Base-by-base conservation (phyloP, 495 filamentous ascomycete genomes). In the Penicillium longicatenatum region DNA sequence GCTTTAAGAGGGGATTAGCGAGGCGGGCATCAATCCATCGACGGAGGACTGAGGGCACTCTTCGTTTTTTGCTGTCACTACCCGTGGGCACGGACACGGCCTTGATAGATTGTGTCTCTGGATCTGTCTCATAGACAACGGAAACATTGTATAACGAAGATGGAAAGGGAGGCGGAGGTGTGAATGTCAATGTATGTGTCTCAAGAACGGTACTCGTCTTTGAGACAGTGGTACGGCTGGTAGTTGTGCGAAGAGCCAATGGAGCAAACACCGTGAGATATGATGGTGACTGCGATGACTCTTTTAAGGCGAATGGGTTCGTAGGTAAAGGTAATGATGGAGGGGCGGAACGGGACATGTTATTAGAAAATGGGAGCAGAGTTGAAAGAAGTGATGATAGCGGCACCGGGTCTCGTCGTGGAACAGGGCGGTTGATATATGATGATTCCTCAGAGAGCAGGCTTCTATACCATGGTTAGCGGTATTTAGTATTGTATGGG, bases 221-320 rank as follows among this genome's bases (percentile, higher is more conserved):
- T 1, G 57, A 60, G 17, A 20, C 11, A 4, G 68, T 54, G 4
- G 61, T 42, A 21, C 62, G 58, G 17, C 46, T 71, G 30, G 67
- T 74, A 5, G 61, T 64, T n/a, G 69, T 55, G 19, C 53, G 64
- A 21, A 79, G 68, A 45, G 55, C 50, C 21, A 79, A 51, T 4
- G 77, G 73, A 7, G 75, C 73, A 46, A 79, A 72, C 5, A 67
- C 63, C 19, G 71, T 72, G 0, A 78, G 54, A 56, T 75, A 77
- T 48, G 68, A 61, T 21, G 62, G 61, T n/a, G 66, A 53, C 4
- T 74, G 66, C 1, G 68, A 52, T 14, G 58, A 48, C 22, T 70
- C 61, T 45, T 70, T 60, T 46, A 78, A 62, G 5, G 72, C 69
- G 35, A 78, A 75, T 14, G 75, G 69, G 20, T 78, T 75, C 37